Base-by-base conservation (phyloP, 805 yeast species). In the Candida xyloterini region DNA sequence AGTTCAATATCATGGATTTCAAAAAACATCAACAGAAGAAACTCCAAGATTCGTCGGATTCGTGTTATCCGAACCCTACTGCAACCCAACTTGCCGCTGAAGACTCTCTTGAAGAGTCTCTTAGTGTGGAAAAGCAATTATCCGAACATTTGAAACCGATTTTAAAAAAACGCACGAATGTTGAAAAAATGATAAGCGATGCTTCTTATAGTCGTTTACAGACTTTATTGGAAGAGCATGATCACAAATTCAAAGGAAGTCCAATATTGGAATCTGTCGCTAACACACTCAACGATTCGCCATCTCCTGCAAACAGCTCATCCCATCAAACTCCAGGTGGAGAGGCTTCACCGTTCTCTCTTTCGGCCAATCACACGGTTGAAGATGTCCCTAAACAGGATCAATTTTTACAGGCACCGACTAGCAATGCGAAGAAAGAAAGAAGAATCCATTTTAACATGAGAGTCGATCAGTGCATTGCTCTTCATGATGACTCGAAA, bases 371-470 rank as follows among this genome's bases (percentile, higher is more conserved):
- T 35, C 50, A 44, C 24, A 48, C 51, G 15, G 15, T 34, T 3
- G 51, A 46, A 10, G 46, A 44, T 32, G 20, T 39, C 8, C 29
- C 33, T 11, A 40, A 35, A n/a, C 21, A n/a, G 8, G 43, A 38
- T 3, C 40, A 31, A 11, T 39, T 16, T 15, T 37, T 15, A 14
- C 38, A 26, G 13, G 39, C 18, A n/a, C 21, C 25, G 11, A 25
- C n/a, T 25, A 43, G 15, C 16, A 33, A 29, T 13, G 40, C 39
- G 15, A 68, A 67, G 41, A 63, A 59, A 26, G 71, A 66, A 49
- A 76, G 95, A 45, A 95, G 77, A 52, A 90, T 93, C 46, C 98
- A 90, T 63, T 93, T 93, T 66, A 93, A 84, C 60, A 95, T 88
- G 58, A 79, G 89, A 38, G 99, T 93, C 23, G 90, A 88, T 60